Base-by-base conservation (phyloP, 192 early-diverging fungal species). In the Geranomyces variabilis region DNA sequence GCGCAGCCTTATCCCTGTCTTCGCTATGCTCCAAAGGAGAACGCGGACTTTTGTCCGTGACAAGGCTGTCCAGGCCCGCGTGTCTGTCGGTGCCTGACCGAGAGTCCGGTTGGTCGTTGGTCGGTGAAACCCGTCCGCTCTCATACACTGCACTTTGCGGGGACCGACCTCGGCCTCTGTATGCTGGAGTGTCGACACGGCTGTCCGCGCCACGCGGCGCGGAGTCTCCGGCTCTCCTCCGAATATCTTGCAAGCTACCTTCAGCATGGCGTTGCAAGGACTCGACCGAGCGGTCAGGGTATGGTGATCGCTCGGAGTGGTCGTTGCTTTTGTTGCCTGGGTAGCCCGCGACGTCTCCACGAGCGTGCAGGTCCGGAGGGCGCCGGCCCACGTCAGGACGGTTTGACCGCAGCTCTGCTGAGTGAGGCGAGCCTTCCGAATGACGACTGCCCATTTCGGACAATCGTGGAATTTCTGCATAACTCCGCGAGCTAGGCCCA, bases 201-300 rank as follows among this genome's bases (percentile, higher is more conserved):
- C 7, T 26, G n/a, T 53, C 51, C n/a, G 51, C 6, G 19, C 51
- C 51, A n/a, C 51, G 51, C 15, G 51, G 4, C n/a, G 24, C 24
- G 17, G 19, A 8, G 7, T 53, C 51, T 26, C n/a, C 19, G 46
- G 46, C 12, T 17, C 51, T 53, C 51, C 51, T n/a, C 51, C 51
- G 19, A 15, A n/a, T 53, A 26, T 53, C 51, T 53, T 53, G 51
- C 51, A 26, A 53, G 24, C 51, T 53, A 6, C 51, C 24, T 53
- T 53, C 51, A 17, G 7, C 51, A 17, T 53, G 51, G 24, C 51
- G 51, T 53, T n/a, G 24, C n/a, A 53, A 15, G n/a, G 24, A 24
- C 24, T 53, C 51, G 51, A 41, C 36, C 36, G 51, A 53, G 24
- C 51, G 51, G 51, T 53, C 51, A 24, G 51, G n/a, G 24, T 53